Conservation (phyloP, 345 rosid genomes). For the Brassica napus region Da-Ae NC_063449.1:12841501-12842000, state of each 20-base stretch:
- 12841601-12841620: background rate
- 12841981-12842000: slow-evolving; percentile 29
- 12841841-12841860: slow-evolving; percentile 37
- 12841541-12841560: slow-evolving; percentile 13
- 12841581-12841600: background rate
- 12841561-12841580: background rate
- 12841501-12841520: slow-evolving; percentile 66
- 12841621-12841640: background rate
- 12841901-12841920: slow-evolving; percentile 24
- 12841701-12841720: slow-evolving; percentile 34
- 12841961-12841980: slow-evolving; percentile 32
- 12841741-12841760: slow-evolving; percentile 39
- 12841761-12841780: slow-evolving; percentile 31
- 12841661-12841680: slow-evolving; percentile 35
- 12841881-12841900: slow-evolving; percentile 24
- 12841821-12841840: slow-evolving; percentile 39
- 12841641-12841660: background rate
- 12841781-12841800: slow-evolving; percentile 35
- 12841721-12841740: slow-evolving; percentile 37
- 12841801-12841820: slow-evolving; percentile 42
- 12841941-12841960: slow-evolving; percentile 33
- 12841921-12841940: slow-evolving; percentile 40
- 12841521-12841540: slow-evolving; percentile 37
- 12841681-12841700: slow-evolving; percentile 31
- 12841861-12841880: slow-evolving; percentile 19